Base-by-base conservation (phyloP, 2,329 filamentous ascomycete genomes). In the Trematosphaeria pertusa region DNA sequence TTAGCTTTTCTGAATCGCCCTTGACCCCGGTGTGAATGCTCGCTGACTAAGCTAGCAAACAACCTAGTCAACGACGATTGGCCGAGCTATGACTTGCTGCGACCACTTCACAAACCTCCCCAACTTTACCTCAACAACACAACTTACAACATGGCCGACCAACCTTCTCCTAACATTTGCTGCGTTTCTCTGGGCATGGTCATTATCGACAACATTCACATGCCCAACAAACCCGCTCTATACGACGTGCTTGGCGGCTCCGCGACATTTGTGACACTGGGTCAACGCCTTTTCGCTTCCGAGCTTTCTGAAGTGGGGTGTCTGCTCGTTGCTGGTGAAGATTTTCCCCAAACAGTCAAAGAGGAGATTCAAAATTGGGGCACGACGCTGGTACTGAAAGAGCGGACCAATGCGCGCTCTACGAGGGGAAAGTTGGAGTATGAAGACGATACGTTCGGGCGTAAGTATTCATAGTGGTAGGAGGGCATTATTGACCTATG, bases 111-210 rank as follows among this genome's bases (percentile, higher is more conserved):
- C n/a, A n/a, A n/a, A n/a, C n/a, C n/a, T n/a, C n/a, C n/a, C n/a
- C n/a, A n/a, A n/a, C n/a, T n/a, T n/a, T n/a, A n/a, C n/a, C n/a
- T n/a, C n/a, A n/a, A n/a, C n/a, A n/a, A n/a, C n/a, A n/a, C n/a
- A n/a, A n/a, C n/a, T n/a, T n/a, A n/a, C n/a, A 38, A 26, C 24
- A 28, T 28, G n/a, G 12, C 14, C 17, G 26, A 37, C 3, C 21
- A 7, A 37, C 5, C 8, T 21, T 3, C 7, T 9, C 14, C 10
- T 10, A 18, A 32, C 4, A 43, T 48, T 20, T 48, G 32, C 5
- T 43, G 39, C 24, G 48, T 59, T 2, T 64, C 61, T 3, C 44
- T 64, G 1, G 59, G 61, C 5, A 59, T 62, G 61, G 41, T 62
- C 5, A 52, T 59, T 17, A 42, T 64, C 5, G 53, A 64, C 38